These are phyloP conservation scores for Lentinula boryana DNA, from an alignment of 768 basidiomycete species.

Conservation along the genomic window DNA sequence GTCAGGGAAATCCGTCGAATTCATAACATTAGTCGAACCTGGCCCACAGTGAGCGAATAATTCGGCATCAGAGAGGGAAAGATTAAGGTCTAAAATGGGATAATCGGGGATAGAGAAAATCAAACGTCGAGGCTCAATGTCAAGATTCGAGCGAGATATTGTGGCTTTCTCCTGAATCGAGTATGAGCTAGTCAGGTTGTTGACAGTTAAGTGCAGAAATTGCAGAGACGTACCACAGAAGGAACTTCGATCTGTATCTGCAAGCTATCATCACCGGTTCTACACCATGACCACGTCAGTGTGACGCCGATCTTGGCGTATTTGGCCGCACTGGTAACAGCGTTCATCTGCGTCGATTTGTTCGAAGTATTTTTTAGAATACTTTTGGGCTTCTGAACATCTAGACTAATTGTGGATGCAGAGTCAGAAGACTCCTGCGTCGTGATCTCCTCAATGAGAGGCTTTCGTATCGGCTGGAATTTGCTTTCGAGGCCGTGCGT, in stretches of 20 bases:
- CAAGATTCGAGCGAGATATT: conserved; percentile 47
- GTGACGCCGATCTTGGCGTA: conserved; percentile 10
- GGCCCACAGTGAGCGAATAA: conserved; percentile 22
- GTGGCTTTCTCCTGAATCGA: conserved; percentile 26
- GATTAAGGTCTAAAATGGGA: conserved; percentile 52
- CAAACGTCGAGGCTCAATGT: conserved; percentile 59
- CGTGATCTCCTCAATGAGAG: conserved; percentile 43
- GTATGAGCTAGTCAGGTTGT: conserved; percentile 3
- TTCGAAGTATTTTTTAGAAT: conserved; percentile 30
- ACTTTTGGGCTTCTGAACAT: conserved; percentile 25
- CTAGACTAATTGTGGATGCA: conserved; percentile 5
- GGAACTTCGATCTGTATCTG: conserved; percentile 50
- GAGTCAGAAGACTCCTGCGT: conserved; percentile 5
- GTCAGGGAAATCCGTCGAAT: conserved; percentile 14
- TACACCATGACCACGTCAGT: conserved; percentile 52
- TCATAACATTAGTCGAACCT: not conserved
- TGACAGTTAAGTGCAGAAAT: not conserved
- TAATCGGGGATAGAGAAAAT: conserved; percentile 42
- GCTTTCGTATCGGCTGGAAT: conserved; percentile 20
- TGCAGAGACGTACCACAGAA: conserved; percentile 40
- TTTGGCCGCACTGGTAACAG: not conserved
- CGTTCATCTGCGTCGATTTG: not conserved
- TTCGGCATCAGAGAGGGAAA: conserved; percentile 49
- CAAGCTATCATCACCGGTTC: conserved; percentile 31
- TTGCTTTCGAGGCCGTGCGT: conserved; percentile 4